Base-by-base conservation (phyloP, 2,329 filamentous ascomycete genomes). In the Fusarium sororula region DNA sequence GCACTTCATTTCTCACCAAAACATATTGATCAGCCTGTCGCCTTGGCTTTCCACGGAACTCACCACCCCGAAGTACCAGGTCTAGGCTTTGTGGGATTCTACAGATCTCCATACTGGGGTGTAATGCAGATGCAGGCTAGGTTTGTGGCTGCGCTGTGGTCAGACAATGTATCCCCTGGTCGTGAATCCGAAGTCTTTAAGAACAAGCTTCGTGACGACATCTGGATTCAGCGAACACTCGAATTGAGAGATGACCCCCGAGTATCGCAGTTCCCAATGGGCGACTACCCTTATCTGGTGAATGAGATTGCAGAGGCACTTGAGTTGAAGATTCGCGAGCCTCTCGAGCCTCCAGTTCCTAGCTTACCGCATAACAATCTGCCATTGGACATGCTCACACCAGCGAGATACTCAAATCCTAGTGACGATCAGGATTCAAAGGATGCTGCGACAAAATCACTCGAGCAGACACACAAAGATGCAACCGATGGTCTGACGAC, bases 51-150 rank as follows among this genome's bases (percentile, higher is more conserved):
- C 56, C 91, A 93, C 72, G 89, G 89, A 3, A 91, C 91, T 0
- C 85, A 91, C 63, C 89, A 91, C 66, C 87, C 88, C 0, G 83
- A 85, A 0, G 81, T 95, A 0, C 88, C 91, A 0, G 88, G 88
- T 11, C 83, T 96, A 0, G 93, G 93, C 1, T 95, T 96, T 76
- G 91, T 96, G 3, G 94, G 94, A 1, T 94, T 95, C 81, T 97
- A 97, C 79, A 89, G 94, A 69, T 93, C 93, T 1, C 93, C 94
- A 0, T 96, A 94, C 80, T 97, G 94, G 94, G 92, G 92, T 2
- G 90, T 95, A 0, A 94, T 96, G 87, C 94, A 96, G 80, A 93
- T 95, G 92, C 94, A 97, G 82, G 91, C 94, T 6, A 88, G 92
- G 2, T 87, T 93, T 70, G 83, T 95, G 11, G 86, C 91, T 0